Conservation (phyloP, 1,284 basidiomycete species). For the Xerocomus nothofagi region DNA sequence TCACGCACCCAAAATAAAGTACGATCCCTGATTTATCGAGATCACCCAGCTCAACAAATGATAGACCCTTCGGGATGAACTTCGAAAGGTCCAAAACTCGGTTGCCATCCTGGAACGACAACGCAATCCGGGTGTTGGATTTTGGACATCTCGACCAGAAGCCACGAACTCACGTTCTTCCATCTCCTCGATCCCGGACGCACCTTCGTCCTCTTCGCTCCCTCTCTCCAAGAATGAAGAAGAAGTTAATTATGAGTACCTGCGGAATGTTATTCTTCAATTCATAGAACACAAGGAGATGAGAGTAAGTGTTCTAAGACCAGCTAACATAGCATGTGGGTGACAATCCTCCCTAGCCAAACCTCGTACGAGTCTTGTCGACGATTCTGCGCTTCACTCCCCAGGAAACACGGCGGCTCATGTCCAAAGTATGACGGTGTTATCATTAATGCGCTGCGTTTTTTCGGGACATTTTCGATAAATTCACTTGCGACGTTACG, state of each 20-base stretch:
- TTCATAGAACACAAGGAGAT: constrained; percentile 91
- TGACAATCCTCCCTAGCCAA: constrained; percentile 54
- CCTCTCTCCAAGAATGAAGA: constrained; percentile 61
- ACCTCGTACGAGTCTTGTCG: constrained; percentile 85
- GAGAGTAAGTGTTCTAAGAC: constrained; percentile 55
- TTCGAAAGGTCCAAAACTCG: constrained; percentile 90
- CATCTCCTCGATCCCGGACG: constrained; percentile 46
- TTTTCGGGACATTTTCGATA: not conserved
- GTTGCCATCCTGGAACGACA: constrained; percentile 86
- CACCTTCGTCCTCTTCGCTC: constrained; percentile 40
- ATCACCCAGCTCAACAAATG: constrained; percentile 7
- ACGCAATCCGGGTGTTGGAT: constrained; percentile 90
- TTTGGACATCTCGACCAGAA: constrained; percentile 66
- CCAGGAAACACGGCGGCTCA: constrained; percentile 83
- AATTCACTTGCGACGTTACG: not conserved
- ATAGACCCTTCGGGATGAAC: constrained; percentile 84
- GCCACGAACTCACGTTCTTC: constrained; percentile 47
- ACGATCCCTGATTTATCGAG: constrained; percentile 10
- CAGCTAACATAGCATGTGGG: not conserved
- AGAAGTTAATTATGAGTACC: constrained; percentile 93
- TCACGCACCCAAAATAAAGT: constrained; percentile 76
- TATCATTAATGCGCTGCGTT: not conserved
- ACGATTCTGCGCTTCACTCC: constrained; percentile 93
- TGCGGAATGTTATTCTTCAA: constrained; percentile 91
- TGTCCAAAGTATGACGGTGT: constrained; percentile 62